Base-by-base conservation (phyloP, 352 stramenopile species). In the Pythium dissimile region DNA sequence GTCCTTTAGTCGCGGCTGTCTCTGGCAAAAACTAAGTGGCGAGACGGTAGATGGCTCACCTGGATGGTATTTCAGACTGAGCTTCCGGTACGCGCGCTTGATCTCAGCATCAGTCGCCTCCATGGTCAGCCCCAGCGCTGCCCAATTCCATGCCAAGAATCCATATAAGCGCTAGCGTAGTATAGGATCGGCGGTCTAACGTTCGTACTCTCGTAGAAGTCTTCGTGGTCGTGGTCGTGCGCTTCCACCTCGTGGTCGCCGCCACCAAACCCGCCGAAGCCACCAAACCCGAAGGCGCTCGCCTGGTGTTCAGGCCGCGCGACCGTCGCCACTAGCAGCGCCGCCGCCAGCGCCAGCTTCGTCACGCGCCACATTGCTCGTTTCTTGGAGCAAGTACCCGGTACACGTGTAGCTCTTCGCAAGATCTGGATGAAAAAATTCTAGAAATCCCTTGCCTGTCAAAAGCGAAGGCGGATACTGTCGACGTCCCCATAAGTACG, bases 21-120 rank as follows among this genome's bases (percentile, higher is more conserved):
- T n/a, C n/a, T n/a, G n/a, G n/a, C n/a, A n/a, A n/a, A n/a, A n/a
- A n/a, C n/a, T n/a, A n/a, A n/a, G 15, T 15, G 5, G 12, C 31
- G 23, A 42, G 21, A 48, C 5, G 8, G 12, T 5, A 41, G 48
- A 16, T n/a, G 15, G 2, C 24, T 15, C 27, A 73, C 94, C 88
- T 32, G 95, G 95, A 64, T 98, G 95, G 64, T 98, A 98, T 62
- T 98, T 95, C n/a, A 98, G 80, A 48, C 84, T 96, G 15, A 98
- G 72, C 64, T 97, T 97, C 50, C 94, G 83, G 69, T 98, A 98
- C 24, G 95, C 94, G 56, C 94, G 95, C 72, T 98, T 98, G 66
- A 98, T 98, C 67, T 98, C 75, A 10, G 79, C 68, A n/a, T 97
- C 83, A 0, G 73, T 71, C 1, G 82, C 84, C 55, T 95, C 84